Evolutionary conservation across 768 basidiomycete genomes (phyloP).

Genomic region (Hypholoma fasciculare): DNA sequence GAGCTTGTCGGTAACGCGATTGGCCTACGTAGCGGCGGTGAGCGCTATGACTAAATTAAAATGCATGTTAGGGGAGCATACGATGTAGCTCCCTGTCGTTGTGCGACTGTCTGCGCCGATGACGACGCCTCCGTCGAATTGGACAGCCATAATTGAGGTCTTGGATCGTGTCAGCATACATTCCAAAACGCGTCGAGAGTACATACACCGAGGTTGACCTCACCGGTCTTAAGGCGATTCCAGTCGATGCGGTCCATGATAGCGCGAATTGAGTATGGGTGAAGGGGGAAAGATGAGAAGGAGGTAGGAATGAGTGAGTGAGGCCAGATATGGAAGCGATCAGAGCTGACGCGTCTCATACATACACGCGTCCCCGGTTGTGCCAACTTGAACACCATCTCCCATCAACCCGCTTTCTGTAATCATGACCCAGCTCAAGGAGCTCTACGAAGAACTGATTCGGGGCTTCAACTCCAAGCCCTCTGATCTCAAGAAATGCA

Average conservation of each 20-base stretch:
- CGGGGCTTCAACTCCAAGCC: conserved; percentile 65
- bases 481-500: conserved; percentile 69
- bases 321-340: conserved; percentile 27
- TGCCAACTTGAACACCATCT: conserved; percentile 7
- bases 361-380: conserved; percentile 35
- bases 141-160: conserved; percentile 99
- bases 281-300: conserved; percentile 13
- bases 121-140: conserved; percentile 93
- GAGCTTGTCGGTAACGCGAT: conserved; percentile 98
- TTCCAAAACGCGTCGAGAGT: background rate
- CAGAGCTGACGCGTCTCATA: conserved; percentile 55
- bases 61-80: conserved; percentile 34
- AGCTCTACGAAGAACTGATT: conserved; percentile 66
- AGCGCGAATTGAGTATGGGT: conserved; percentile 19
- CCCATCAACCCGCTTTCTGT: conserved; percentile 15
- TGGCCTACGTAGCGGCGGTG: conserved; percentile 56
- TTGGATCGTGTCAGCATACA: conserved; percentile 27
- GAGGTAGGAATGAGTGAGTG: conserved; percentile 11
- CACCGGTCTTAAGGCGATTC: conserved; percentile 86
- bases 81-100: conserved; percentile 96
- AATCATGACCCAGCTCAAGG: conserved; percentile 54
- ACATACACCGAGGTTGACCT: conserved; percentile 95
- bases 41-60: background rate
- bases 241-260: conserved; percentile 76
- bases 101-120: conserved; percentile 97